phyloP scores from a whole-genome alignment of 2,329 filamentous ascomycete species.

The Clonostachys rosea region DNA sequence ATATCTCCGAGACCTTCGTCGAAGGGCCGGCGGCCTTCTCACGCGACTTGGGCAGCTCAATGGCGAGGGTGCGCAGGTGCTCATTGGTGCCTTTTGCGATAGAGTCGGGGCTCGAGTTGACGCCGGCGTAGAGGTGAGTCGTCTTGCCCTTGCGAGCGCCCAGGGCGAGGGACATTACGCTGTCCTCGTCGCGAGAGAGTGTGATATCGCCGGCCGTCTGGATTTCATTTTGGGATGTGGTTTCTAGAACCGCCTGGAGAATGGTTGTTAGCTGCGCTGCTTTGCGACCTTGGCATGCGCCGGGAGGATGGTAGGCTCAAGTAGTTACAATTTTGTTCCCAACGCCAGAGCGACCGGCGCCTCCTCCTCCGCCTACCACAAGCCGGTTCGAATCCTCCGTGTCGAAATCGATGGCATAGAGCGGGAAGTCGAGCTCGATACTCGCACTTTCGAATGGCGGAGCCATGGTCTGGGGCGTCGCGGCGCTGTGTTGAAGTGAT shows the following conservation, averaged over 20 bases:
- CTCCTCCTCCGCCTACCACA: slow-evolving; percentile 83
- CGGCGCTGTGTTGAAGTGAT: background rate
- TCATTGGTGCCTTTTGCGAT: slow-evolving; percentile 74
- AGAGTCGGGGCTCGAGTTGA: slow-evolving; percentile 75
- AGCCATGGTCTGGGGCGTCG: slow-evolving; percentile 18
- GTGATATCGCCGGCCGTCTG: slow-evolving; percentile 67
- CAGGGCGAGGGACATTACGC: slow-evolving; percentile 75
- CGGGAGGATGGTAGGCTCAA: background rate
- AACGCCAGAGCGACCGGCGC: slow-evolving; percentile 74
- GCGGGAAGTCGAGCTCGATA: slow-evolving; percentile 71
- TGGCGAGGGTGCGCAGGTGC: slow-evolving; percentile 74
- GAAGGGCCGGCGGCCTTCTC: slow-evolving; percentile 13
- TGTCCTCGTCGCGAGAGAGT: slow-evolving; percentile 81
- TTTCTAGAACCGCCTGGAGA: slow-evolving; percentile 64
- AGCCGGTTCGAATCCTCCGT: slow-evolving; percentile 71
- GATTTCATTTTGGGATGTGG: slow-evolving; percentile 59
- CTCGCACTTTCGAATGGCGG: slow-evolving; percentile 46
- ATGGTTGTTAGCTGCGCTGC: slow-evolving; percentile 4
- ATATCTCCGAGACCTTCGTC: slow-evolving; percentile 43
- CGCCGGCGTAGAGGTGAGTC: slow-evolving; percentile 63
- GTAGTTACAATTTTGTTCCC: slow-evolving; percentile 76
- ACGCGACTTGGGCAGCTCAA: slow-evolving; percentile 36
- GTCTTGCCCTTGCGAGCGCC: slow-evolving; percentile 54
- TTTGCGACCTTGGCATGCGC: background rate
- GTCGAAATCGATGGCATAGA: slow-evolving; percentile 87